Percentiles rank a stretch among this genome's conserved stretches.
Evolutionary conservation across 495 filamentous ascomycete genomes (phyloP).

Genomic region (Daldinia caldariorum): DNA sequence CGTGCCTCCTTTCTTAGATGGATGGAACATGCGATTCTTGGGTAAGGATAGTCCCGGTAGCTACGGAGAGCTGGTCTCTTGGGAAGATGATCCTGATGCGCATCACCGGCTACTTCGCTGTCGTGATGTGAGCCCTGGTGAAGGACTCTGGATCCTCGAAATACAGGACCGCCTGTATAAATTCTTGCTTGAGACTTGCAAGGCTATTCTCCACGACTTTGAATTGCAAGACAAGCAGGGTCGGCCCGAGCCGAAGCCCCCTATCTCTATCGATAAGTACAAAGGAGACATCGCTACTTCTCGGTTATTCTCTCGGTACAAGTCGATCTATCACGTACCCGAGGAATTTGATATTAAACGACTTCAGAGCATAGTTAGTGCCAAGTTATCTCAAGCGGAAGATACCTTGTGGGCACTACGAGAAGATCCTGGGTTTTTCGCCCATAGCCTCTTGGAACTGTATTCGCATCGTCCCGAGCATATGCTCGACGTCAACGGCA

Average conservation of each 20-base stretch:
- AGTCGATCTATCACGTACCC: neutral
- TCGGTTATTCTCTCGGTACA: neutral
- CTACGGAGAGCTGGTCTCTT: neutral
- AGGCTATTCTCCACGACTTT: neutral
- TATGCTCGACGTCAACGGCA: neutral
- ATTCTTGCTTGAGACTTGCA: neutral
- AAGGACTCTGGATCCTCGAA: conserved; percentile 12
- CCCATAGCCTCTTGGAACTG: neutral
- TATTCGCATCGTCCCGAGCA: neutral
- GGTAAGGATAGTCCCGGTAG: neutral
- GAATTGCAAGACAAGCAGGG: neutral
- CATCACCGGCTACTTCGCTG: neutral
- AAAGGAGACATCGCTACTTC: neutral
- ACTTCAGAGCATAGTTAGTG: neutral
- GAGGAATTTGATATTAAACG: neutral
- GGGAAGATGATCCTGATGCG: conserved; percentile 1
- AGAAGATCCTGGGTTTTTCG: neutral
- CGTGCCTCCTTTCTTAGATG: neutral
- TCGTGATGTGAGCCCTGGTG: neutral
- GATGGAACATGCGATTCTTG: neutral
- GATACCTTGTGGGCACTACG: neutral
- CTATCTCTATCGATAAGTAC: neutral
- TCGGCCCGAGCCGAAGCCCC: neutral
- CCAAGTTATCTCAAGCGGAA: neutral
- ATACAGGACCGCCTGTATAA: conserved; percentile 4